A percentile compares a stretch with the other conserved stretches of the same genome.
These are phyloP conservation scores for Corymbia citriodora DNA, from an alignment of 441 rosid genomes.

Conservation along the genomic window DNA sequence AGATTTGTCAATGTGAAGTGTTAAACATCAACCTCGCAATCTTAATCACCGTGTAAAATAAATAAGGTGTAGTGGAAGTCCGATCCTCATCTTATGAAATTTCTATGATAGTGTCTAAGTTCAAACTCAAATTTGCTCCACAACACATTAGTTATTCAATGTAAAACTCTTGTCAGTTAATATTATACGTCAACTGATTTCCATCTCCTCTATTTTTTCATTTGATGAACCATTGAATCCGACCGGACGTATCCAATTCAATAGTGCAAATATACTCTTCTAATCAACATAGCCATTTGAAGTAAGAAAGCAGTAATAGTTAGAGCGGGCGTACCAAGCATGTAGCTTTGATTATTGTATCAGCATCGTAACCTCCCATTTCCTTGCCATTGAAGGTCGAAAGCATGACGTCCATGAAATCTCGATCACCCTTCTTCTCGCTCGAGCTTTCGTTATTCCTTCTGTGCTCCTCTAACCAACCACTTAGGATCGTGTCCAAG, in stretches of 20 bases:
- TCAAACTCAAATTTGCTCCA: background rate
- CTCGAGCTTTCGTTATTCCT: background rate
- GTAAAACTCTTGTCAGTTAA: background rate
- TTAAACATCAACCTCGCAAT: background rate
- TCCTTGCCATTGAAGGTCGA: background rate
- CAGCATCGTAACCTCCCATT: background rate
- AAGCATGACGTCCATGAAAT: background rate
- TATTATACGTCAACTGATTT: background rate
- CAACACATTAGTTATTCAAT: background rate
- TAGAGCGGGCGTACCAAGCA: background rate
- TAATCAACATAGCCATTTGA: background rate
- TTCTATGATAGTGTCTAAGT: background rate
- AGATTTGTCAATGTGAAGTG: background rate
- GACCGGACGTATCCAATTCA: no score
- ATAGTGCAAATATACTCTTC: no score
- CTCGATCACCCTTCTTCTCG: background rate
- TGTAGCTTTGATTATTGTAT: background rate
- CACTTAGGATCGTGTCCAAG: background rate
- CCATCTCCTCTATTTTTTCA: background rate
- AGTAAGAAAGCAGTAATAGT: background rate
- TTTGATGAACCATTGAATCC: background rate
- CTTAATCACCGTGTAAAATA: background rate
- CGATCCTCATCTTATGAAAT: background rate
- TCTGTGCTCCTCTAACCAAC: background rate
- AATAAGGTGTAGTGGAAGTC: background rate